phyloP scores from a whole-genome alignment of 768 basidiomycete genomes.

The Lactifluus echinatus region DNA sequence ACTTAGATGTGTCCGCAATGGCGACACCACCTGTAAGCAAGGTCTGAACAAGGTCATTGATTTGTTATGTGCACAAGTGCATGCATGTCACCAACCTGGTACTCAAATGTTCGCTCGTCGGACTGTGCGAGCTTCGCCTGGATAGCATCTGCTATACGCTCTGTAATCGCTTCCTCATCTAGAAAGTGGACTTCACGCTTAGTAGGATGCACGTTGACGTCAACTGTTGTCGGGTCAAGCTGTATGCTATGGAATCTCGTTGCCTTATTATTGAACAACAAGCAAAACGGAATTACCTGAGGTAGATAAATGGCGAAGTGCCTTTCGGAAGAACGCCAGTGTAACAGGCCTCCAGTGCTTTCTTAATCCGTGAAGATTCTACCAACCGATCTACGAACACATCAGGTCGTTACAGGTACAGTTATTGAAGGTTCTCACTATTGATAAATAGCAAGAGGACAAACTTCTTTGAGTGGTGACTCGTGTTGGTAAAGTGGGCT shows the following conservation, averaged over 20 bases:
- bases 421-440: conserved; percentile 41
- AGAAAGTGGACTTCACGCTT: conserved; percentile 95
- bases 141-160: conserved; percentile 63
- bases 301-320: conserved; percentile 82
- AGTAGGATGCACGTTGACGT: conserved; percentile 97
- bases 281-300: conserved; percentile 49
- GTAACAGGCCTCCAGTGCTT: conserved; percentile 82
- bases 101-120: conserved; percentile 47
- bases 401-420: not conserved
- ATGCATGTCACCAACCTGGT: conserved; percentile 40
- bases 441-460: conserved; percentile 91
- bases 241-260: conserved; percentile 44
- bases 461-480: conserved; percentile 82
- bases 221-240: conserved; percentile 80
- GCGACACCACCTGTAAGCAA: conserved; percentile 44
- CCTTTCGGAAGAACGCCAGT: conserved; percentile 83
- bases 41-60: conserved; percentile 34
- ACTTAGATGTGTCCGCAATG: not conserved
- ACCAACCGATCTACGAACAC: conserved; percentile 73
- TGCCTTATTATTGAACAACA: not conserved
- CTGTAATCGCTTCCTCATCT: conserved; percentile 80
- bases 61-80: not conserved
- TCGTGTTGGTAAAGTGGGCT: conserved; percentile 74
- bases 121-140: conserved; percentile 49
- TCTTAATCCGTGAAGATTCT: conserved; percentile 79